phyloP scores from a whole-genome alignment of 2,329 filamentous ascomycete genomes.

The Fusarium torulosum region DNA sequence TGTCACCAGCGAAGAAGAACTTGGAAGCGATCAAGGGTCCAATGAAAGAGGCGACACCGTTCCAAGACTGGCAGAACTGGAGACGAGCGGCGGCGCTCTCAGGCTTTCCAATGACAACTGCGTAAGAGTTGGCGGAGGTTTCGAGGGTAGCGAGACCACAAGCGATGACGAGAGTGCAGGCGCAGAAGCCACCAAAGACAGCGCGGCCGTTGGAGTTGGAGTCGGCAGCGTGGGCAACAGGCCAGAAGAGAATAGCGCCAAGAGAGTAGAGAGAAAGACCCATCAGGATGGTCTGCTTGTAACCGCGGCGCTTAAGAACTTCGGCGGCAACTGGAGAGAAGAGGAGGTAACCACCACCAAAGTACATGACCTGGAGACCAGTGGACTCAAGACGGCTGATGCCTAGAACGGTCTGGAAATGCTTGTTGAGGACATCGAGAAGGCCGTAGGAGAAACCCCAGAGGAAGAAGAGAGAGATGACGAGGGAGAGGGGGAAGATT shows the following conservation, averaged over 20 bases:
- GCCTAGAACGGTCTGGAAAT: conserved; percentile 61
- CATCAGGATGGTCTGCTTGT: conserved; percentile 75
- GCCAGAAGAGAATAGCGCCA: conserved; percentile 66
- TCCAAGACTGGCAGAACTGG: conserved; percentile 79
- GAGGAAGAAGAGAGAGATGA: conserved; percentile 62
- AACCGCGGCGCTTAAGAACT: conserved; percentile 73
- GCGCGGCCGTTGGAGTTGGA: conserved; percentile 36
- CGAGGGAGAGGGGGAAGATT: conserved; percentile 73
- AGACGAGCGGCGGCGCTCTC: conserved; percentile 20
- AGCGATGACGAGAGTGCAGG: conserved; percentile 78
- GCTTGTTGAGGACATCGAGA: conserved; percentile 63
- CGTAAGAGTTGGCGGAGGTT: conserved; percentile 78
- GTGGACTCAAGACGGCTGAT: conserved; percentile 60
- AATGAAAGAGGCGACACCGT: conserved; percentile 79
- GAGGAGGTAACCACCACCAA: conserved; percentile 62
- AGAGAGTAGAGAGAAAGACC: conserved; percentile 75
- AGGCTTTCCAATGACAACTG: conserved; percentile 65
- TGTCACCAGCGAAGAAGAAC: conserved; percentile 75
- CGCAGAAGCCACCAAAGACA: conserved; percentile 80
- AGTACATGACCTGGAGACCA: conserved; percentile 65
- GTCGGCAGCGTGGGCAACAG: conserved; percentile 65
- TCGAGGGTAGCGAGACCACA: conserved; percentile 80
- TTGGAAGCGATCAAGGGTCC: conserved; percentile 79
- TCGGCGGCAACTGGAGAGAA: conserved; percentile 66
- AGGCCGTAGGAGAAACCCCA: conserved; percentile 62